A percentile compares a stretch with the other conserved stretches of the same genome.
Evolutionary conservation across 352 stramenopile species (phyloP).

Genomic region (Globisporangium spiculum): DNA sequence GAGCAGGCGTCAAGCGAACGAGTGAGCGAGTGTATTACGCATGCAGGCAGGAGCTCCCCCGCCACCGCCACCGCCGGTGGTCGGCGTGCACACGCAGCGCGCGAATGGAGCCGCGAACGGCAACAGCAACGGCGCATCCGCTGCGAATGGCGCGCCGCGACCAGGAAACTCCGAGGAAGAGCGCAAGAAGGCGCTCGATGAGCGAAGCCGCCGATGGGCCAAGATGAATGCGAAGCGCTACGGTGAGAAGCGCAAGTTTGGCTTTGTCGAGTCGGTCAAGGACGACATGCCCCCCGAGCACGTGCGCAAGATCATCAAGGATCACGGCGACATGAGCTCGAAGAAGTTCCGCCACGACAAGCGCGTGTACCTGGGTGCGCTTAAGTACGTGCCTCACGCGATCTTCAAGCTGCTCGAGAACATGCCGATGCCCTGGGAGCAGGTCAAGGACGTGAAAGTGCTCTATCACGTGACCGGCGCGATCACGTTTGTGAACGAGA

Average conservation of each 20-base stretch:
- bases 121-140: neutral
- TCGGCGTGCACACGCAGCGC: slow-evolving; percentile 14
- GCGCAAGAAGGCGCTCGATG: slow-evolving; percentile 61
- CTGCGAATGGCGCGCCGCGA: slow-evolving; percentile 13
- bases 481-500: slow-evolving; percentile 99
- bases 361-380: slow-evolving; percentile 97
- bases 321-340: slow-evolving; percentile 99
- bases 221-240: slow-evolving; percentile 95
- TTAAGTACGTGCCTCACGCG: slow-evolving; percentile 99
- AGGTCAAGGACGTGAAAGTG: slow-evolving; percentile 98
- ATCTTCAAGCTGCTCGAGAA: slow-evolving; percentile 99
- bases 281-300: slow-evolving; percentile 95
- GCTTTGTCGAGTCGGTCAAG: slow-evolving; percentile 90
- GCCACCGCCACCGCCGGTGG: slow-evolving; percentile 24
- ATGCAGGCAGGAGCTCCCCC: slow-evolving; percentile 16
- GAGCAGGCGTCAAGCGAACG: neutral
- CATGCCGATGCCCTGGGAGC: slow-evolving; percentile 99
- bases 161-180: slow-evolving; percentile 45
- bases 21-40: slow-evolving; percentile 3
- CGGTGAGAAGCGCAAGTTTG: slow-evolving; percentile 92
- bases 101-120: slow-evolving; percentile 1
- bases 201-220: slow-evolving; percentile 78
- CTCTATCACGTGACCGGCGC: slow-evolving; percentile 99
- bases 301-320: slow-evolving; percentile 98
- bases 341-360: slow-evolving; percentile 99